Evolutionary conservation across 2,329 filamentous ascomycete genomes (phyloP), one percentile per base, ranked within the genome.

Genomic region (Microdochium nivale): DNA sequence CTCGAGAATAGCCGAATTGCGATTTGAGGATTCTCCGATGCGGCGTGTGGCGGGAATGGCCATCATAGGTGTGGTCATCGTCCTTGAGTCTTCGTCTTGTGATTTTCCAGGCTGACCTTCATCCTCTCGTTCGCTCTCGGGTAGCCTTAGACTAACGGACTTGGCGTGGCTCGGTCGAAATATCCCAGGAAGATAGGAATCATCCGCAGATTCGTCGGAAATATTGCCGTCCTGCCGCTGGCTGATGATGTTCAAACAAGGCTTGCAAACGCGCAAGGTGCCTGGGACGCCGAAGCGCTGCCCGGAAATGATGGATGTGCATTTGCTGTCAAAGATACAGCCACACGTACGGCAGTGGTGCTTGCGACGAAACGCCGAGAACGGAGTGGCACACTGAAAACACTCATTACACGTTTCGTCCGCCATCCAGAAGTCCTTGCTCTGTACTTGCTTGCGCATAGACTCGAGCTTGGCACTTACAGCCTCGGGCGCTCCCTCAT

Each of bases 381-480:
- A 99, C 2, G 88, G 80, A 53, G 89, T 87, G 46, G 89, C 89
- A 62, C 94, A 99, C 46, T 89, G 81, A 65, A 96, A 99, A 63
- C 94, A 99, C 61, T 96, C 92, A 65, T 95, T 97, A 54, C 92
- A 95, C 56, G 95, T 96, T 63, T 97, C 94, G 65, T 99, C 94
- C 54, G 90, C 88, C 94, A 99, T 99, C 94, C 92, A 97, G 60
- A 96, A 97, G 59, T 97, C 91, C 62, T 91, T 94, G 65, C 88
- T 95, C 47, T 97, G 72, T 8, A 99, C 85, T 62, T 92, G 90
- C 61, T 89, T 88, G 55, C 87, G 83, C 75, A 96, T 86, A 59
- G 87, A 85, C 49, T 82, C 81, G 7, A 86, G 70, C 51, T 80
- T 77, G 9, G 80, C 77, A 59, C 74, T 84, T 53, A 84, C 80